Evolutionary conservation across 495 filamentous ascomycete species (phyloP).

Genomic region (Penicillium riverlandense): DNA sequence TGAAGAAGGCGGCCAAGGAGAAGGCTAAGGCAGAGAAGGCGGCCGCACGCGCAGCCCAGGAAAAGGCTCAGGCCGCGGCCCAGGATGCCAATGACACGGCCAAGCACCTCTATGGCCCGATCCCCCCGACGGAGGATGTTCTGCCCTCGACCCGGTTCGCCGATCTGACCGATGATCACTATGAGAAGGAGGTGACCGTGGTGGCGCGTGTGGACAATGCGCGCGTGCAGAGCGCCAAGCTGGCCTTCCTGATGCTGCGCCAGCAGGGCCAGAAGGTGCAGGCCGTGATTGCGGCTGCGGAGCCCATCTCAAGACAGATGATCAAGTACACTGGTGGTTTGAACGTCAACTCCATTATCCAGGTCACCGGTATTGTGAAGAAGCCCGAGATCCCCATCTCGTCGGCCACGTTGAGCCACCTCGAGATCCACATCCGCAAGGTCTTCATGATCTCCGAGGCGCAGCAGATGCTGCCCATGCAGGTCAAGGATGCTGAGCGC

Average conservation of each 20-base stretch:
- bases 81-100: slow-evolving; percentile 60
- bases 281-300: slow-evolving; percentile 57
- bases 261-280: slow-evolving; percentile 79
- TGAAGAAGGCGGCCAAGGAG: slow-evolving; percentile 63
- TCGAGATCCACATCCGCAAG: slow-evolving; percentile 74
- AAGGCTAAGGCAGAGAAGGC: slow-evolving; percentile 60
- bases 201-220: slow-evolving; percentile 83
- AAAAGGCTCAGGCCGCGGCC: slow-evolving; percentile 42
- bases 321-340: slow-evolving; percentile 80
- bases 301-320: slow-evolving; percentile 63
- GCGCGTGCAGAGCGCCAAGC: slow-evolving; percentile 80
- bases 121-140: slow-evolving; percentile 34
- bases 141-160: slow-evolving; percentile 28
- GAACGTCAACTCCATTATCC: slow-evolving; percentile 71
- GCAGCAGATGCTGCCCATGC: slow-evolving; percentile 60
- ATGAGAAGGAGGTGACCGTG: slow-evolving; percentile 71
- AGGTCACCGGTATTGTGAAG: slow-evolving; percentile 69
- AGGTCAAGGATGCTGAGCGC: slow-evolving; percentile 56
- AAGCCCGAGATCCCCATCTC: slow-evolving; percentile 69
- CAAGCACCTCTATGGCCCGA: slow-evolving; percentile 59
- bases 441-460: slow-evolving; percentile 69
- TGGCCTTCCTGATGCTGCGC: slow-evolving; percentile 85
- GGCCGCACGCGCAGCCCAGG: slow-evolving; percentile 45
- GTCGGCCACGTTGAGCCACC: slow-evolving; percentile 65
- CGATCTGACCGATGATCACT: slow-evolving; percentile 46